These are phyloP conservation scores for Endocalyx cinctus DNA, from an alignment of 2,329 filamentous ascomycete species.

Conservation along the genomic window DNA sequence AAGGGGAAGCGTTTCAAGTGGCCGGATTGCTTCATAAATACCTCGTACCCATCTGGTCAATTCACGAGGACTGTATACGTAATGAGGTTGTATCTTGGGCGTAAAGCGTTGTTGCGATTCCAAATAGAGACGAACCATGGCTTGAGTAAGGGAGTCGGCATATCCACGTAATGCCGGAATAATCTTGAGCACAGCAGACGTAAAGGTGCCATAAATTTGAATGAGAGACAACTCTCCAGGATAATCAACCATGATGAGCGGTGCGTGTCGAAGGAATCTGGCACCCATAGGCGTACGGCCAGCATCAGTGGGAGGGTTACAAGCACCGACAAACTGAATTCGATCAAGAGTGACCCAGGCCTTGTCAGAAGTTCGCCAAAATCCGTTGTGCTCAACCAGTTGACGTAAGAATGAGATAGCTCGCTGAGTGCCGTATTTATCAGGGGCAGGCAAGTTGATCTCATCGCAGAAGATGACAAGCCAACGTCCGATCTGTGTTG, in stretches of 20 bases:
- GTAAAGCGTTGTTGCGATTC: constrained; percentile 95
- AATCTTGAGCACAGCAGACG: constrained; percentile 92
- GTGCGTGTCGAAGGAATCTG: constrained; percentile 91
- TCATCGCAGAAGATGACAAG: constrained; percentile 98
- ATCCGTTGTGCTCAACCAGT: constrained; percentile 96
- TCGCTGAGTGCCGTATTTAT: constrained; percentile 95
- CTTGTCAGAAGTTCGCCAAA: constrained; percentile 97
- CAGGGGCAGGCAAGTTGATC: constrained; percentile 96
- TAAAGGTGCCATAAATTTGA: constrained; percentile 99
- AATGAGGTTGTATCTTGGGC: constrained; percentile 94
- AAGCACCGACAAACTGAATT: constrained; percentile 98
- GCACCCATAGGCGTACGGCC: constrained; percentile 92
- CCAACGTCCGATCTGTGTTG: constrained; percentile 95
- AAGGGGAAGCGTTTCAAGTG: constrained; percentile 79
- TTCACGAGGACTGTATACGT: constrained; percentile 98
- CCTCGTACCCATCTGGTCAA: constrained; percentile 96
- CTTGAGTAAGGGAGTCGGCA: constrained; percentile 85
- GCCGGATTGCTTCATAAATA: constrained; percentile 93
- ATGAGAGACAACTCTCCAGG: constrained; percentile 89
- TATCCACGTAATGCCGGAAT: constrained; percentile 93
- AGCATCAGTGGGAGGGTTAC: constrained; percentile 95
- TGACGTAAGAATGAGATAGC: constrained; percentile 97
- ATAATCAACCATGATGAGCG: constrained; percentile 99
- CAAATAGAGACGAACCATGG: constrained; percentile 95
- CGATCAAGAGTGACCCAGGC: constrained; percentile 96